Percentiles rank a stretch among this genome's conserved stretches.
Evolutionary conservation across 768 basidiomycete genomes (phyloP).

Genomic region (Leccinum arenicola): DNA sequence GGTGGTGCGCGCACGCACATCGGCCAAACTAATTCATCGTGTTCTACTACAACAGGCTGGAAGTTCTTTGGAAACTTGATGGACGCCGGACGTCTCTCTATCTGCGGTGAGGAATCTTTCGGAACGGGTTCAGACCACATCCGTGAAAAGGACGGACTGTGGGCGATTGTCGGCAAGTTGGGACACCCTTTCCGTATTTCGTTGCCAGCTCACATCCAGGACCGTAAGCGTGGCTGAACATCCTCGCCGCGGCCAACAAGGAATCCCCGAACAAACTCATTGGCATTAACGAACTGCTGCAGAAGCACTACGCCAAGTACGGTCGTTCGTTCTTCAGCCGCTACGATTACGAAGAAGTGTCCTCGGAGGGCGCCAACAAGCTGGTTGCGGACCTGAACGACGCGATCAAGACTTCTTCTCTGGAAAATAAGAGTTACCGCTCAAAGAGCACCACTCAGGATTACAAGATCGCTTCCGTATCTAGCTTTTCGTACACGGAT

Average conservation of each 20-base stretch:
- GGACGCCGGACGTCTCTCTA: conserved; percentile 97
- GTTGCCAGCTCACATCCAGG: conserved; percentile 1
- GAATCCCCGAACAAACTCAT: conserved; percentile 70
- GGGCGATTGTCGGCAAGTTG: conserved; percentile 88
- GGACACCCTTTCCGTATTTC: conserved; percentile 2
- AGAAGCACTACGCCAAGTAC: conserved; percentile 86
- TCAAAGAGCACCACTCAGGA: conserved; percentile 63
- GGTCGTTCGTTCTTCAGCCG: conserved; percentile 98
- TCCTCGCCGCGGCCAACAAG: conserved; percentile 86
- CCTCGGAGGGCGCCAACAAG: conserved; percentile 84
- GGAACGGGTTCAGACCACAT: conserved; percentile 99
- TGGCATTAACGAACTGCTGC: conserved; percentile 89
- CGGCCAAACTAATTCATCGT: background rate
- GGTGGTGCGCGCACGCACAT: background rate
- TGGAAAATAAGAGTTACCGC: conserved; percentile 64
- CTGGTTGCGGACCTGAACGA: conserved; percentile 78
- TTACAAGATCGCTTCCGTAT: conserved; percentile 75
- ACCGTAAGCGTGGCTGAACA: conserved; percentile 88
- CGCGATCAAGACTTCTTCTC: conserved; percentile 62
- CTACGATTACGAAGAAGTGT: conserved; percentile 98
- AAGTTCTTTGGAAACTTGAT: conserved; percentile 99
- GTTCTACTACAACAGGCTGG: conserved; percentile 61
- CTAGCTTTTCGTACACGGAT: conserved; percentile 95
- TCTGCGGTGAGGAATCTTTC: conserved; percentile 99
- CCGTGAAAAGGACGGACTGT: conserved; percentile 98